Conservation (phyloP, 306 rosid genomes). For the Lathyrus oleraceus region DNA sequence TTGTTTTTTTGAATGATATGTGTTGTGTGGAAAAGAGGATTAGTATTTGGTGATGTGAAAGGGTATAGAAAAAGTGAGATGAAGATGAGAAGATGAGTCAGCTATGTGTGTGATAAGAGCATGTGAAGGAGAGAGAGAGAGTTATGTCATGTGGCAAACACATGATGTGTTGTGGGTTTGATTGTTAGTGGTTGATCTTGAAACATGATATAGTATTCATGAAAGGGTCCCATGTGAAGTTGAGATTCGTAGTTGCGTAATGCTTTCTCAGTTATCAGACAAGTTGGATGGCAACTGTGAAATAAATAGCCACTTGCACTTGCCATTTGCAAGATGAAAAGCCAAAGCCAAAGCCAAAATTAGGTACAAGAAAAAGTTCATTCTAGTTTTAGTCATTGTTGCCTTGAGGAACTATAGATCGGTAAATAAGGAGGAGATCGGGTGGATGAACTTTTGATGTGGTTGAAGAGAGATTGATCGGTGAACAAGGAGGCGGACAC, state of each 20-base stretch:
- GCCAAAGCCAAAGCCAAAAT: background rate
- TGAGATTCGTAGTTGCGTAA: conserved; percentile 21
- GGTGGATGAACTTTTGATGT: too few relatives aligned
- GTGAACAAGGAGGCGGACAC: too few relatives aligned
- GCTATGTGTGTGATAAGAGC: background rate
- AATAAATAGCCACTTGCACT: conserved; percentile 9
- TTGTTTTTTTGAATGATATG: background rate
- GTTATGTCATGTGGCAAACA: conserved; percentile 6
- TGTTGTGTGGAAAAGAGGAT: conserved; percentile 4
- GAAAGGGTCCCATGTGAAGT: background rate
- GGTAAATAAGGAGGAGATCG: too few relatives aligned
- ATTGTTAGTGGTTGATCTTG: conserved; percentile 22
- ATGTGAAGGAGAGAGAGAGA: conserved; percentile 3
- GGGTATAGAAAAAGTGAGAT: background rate
- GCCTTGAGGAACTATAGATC: too few relatives aligned
- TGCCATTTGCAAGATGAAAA: background rate
- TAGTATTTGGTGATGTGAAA: conserved; percentile 16
- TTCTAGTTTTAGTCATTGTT: background rate
- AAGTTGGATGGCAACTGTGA: conserved; percentile 3
- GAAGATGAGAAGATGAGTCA: background rate
- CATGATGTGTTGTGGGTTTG: conserved; percentile 1
- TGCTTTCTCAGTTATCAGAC: conserved; percentile 3
- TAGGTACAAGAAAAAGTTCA: background rate
- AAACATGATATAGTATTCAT: background rate
- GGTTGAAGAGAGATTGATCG: too few relatives aligned